Evolutionary conservation across 208 protist genomes (phyloP), one percentile per base, ranked within the genome.

Genomic region (Trypanosoma avium): DNA sequence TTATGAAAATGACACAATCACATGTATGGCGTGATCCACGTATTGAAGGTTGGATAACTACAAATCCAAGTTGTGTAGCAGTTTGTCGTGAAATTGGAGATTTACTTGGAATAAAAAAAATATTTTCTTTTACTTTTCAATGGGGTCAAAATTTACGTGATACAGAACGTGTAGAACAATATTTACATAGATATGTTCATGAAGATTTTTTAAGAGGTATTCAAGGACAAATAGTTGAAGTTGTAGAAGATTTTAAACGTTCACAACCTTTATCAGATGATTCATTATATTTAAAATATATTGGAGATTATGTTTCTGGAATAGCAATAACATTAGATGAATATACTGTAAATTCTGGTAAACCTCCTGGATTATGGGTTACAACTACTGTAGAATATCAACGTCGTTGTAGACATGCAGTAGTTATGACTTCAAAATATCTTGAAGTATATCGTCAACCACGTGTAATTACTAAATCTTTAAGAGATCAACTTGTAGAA

Each of bases 11-110:
- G 36, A 75, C 87, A 29, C 79, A 87, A 43, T 92, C 90, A 17
- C 71, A 75, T 62, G 82, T 93, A 40, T 95, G 83, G 63, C 84
- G 90, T 29, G 84, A 95, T 45, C 90, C 90, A 2, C 61, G 87
- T 6, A 89, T 93, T 60, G 90, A 95, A 69, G 82, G 86, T 21
- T 95, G 86, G 84, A 83, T 93, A 9, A 79, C 77, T 32, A 78
- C 47, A 38, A 78, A 83, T 21, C 75, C 61, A 13, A 77, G 73
- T 46, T 86, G 79, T 52, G 73, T 77, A 10, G 68, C 62, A 7
- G 68, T 66, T 15, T 81, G 71, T n/a, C 67, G 66, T 38, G 82
- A 84, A 2, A 81, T 88, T 35, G 72, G 70, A 24, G 57, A 73
- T 24, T 68, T 82, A 33, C 67, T 94, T 10, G 74, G 73, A 43